These are phyloP conservation scores for Trichosporon sp. DNA, from an alignment of 1,284 basidiomycete species.

Conservation along the genomic window DNA sequence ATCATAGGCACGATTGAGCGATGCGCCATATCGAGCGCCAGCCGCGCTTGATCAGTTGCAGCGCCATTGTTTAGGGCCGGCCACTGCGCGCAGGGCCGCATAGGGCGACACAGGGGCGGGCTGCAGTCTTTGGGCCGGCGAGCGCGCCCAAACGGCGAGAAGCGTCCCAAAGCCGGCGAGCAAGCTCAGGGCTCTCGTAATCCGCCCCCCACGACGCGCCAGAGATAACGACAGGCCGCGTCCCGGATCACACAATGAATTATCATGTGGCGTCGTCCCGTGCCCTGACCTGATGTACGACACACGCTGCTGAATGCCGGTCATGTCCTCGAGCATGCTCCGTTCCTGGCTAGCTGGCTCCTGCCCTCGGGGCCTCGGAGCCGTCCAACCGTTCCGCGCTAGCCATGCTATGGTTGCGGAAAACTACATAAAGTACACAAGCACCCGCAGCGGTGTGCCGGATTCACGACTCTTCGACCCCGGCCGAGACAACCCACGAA, in stretches of 20 bases:
- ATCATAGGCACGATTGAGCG: background rate
- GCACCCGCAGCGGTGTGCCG: too few species aligned
- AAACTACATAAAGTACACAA: background rate
- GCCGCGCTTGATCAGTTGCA: background rate
- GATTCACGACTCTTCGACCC: too few species aligned
- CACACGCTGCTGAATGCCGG: background rate
- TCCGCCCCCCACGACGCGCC: background rate
- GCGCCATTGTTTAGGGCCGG: background rate
- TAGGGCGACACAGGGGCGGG: too few species aligned
- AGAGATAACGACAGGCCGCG: background rate
- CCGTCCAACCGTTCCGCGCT: too few species aligned
- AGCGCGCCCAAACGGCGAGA: too few species aligned
- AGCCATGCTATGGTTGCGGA: background rate
- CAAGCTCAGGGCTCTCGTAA: background rate
- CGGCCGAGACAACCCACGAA: background rate
- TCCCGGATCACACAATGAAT: constrained; percentile 1
- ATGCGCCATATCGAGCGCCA: background rate
- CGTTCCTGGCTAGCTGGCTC: background rate
- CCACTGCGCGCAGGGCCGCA: too few species aligned
- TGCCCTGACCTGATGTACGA: background rate
- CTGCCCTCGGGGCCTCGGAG: too few species aligned
- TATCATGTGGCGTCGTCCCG: background rate
- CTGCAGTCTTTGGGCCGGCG: too few species aligned
- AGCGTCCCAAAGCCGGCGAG: background rate
- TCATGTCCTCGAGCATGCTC: background rate